These are phyloP conservation scores for Golubevia pallescens DNA, from an alignment of 1,284 basidiomycete species.

Conservation along the genomic window DNA sequence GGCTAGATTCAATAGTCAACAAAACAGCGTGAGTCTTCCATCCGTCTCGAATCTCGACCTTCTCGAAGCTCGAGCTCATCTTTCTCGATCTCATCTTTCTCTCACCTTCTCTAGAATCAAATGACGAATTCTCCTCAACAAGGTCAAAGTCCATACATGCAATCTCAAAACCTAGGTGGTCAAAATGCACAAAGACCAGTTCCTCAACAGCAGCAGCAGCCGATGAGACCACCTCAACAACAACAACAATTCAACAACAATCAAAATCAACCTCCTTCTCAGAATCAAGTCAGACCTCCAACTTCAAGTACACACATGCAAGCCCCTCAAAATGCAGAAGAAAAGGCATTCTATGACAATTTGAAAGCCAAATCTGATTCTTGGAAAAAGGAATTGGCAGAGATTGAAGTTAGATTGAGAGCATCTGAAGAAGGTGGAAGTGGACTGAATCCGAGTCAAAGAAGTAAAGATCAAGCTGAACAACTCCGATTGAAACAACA, in stretches of 20 bases:
- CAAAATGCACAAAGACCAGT: slow-evolving; percentile 7
- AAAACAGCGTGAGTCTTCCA: too few relatives aligned
- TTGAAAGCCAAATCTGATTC: slow-evolving; percentile 11
- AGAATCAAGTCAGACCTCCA: slow-evolving; percentile 12
- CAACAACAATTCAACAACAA: slow-evolving; percentile 11
- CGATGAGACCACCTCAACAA: slow-evolving; percentile 17
- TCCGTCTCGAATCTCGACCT: too few relatives aligned
- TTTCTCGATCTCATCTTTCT: too few relatives aligned
- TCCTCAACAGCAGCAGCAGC: slow-evolving; percentile 23
- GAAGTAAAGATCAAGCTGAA: too few relatives aligned
- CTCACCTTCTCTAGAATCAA: too few relatives aligned
- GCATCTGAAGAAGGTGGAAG: slow-evolving; percentile 22
- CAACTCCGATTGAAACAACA: too few relatives aligned
- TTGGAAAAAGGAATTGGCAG: slow-evolving; percentile 35
- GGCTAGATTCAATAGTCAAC: too few relatives aligned
- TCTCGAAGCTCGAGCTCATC: too few relatives aligned
- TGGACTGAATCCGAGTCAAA: too few relatives aligned
- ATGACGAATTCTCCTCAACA: slow-evolving; percentile 10
- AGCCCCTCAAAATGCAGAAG: slow-evolving; percentile 6
- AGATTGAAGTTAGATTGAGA: slow-evolving; percentile 47
- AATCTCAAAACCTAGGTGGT: slow-evolving; percentile 1
- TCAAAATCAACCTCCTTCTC: slow-evolving; percentile 9
- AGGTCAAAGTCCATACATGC: slow-evolving; percentile 1
- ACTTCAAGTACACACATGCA: too few relatives aligned
- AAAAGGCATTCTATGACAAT: slow-evolving; percentile 5